Percentiles rank a stretch among this genome's conserved stretches.
Conservation (phyloP, 1,284 basidiomycete genomes). For the Heimioporus retisporus region DNA sequence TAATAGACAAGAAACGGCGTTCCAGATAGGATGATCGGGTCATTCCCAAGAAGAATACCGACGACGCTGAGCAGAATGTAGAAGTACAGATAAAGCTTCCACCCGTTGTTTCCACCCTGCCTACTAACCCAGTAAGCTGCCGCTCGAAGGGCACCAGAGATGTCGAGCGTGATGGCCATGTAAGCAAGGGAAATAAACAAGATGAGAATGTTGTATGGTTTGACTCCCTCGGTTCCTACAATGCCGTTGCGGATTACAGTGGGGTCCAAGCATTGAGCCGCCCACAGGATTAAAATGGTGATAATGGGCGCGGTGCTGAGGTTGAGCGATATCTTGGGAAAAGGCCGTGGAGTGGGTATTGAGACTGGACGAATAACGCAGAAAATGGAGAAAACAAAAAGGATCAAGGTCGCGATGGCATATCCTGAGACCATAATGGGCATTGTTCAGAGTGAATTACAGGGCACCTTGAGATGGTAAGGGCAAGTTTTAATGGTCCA, state of each 20-base stretch:
- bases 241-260: slow-evolving; percentile 76
- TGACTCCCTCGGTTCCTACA: slow-evolving; percentile 78
- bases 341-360: slow-evolving; percentile 56
- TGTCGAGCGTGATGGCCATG: slow-evolving; percentile 93
- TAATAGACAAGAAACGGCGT: slow-evolving; percentile 92
- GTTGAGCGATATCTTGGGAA: slow-evolving; percentile 63
- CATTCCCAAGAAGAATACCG: slow-evolving; percentile 91
- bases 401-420: slow-evolving; percentile 73
- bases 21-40: slow-evolving; percentile 89
- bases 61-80: slow-evolving; percentile 85
- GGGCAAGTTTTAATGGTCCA: too few species aligned
- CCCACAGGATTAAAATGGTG: slow-evolving; percentile 84
- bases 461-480: too few species aligned
- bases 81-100: slow-evolving; percentile 80
- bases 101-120: slow-evolving; percentile 78
- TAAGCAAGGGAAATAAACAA: slow-evolving; percentile 95
- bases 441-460: neutral
- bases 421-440: slow-evolving; percentile 54
- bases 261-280: slow-evolving; percentile 77
- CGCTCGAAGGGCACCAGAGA: slow-evolving; percentile 88
- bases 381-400: slow-evolving; percentile 81
- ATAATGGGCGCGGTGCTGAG: slow-evolving; percentile 83
- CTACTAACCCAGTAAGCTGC: slow-evolving; percentile 91
- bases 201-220: slow-evolving; percentile 95
- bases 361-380: slow-evolving; percentile 75